Base-by-base conservation (phyloP, 805 yeast genomes). In the Pichia thaimueangensis region DNA sequence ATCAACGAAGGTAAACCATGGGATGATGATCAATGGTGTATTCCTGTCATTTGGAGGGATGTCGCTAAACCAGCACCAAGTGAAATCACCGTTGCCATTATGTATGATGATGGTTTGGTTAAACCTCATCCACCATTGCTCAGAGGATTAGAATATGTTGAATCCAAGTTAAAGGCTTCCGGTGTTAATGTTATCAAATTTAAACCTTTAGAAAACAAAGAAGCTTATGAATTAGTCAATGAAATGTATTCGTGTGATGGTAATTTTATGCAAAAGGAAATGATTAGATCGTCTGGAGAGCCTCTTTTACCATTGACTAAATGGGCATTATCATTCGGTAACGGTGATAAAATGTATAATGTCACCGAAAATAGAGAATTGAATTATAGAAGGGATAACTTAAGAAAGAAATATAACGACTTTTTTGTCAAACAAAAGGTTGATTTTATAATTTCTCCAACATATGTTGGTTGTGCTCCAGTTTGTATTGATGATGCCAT, bases 391-490 rank as follows among this genome's bases (percentile, higher is more conserved):
- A 71, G 89, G 56, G 88, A 84, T 53, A 53, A 55, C 11, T 68
- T 79, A 57, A 75, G 81, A 59, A 73, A 73, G 45, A 73, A 73
- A 48, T 82, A 81, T 57, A 64, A 69, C 36, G 70, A 73, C 35
- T 71, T 64, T 55, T 69, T 82, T 56, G 67, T 73, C 45, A 59
- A 70, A 20, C 68, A 78, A 55, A 70, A 71, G 40, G 70, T 83
- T 37, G 89, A 84, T 54, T 75, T 80, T 54, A 70, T 84, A 45
- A 61, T 84, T 35, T 73, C 82, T 39, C 89, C 91, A 47, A 73
- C 79, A 6, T 78, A 80, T 60, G 74, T 73, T 43, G 81, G 82
- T 48, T 80, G 78, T 39, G 86, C 93, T n/a, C 86, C 87, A 34
- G 71, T 70, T 41, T 76, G 82, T 19, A 75, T 73, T 37, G 68